A percentile compares a stretch with the other conserved stretches of the same genome.
phyloP scores from a whole-genome alignment of 2,329 filamentous ascomycete species.

The Colletotrichum sp. region DNA sequence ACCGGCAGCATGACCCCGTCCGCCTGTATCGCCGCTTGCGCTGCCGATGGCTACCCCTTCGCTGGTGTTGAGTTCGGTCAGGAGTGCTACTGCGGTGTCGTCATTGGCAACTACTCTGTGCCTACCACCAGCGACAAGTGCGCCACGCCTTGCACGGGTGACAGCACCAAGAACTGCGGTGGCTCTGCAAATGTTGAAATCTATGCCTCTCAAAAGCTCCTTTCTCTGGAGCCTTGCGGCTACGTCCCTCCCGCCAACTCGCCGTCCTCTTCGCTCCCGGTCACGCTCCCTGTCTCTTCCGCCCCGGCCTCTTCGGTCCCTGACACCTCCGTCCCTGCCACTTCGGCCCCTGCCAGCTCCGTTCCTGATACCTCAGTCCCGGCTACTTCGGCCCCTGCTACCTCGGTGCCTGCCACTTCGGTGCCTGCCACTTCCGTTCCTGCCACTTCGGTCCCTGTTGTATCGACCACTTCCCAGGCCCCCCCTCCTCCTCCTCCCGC shows the following conservation, averaged over 20 bases:
- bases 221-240: slow-evolving; percentile 56
- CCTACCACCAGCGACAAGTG: slow-evolving; percentile 46
- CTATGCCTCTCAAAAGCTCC: slow-evolving; percentile 53
- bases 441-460: slow-evolving; percentile 10
- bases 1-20: slow-evolving; percentile 43
- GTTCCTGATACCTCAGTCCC: not conserved
- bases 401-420: not conserved
- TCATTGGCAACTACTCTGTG: slow-evolving; percentile 53
- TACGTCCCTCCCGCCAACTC: slow-evolving; percentile 30
- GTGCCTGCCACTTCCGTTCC: slow-evolving; percentile 9
- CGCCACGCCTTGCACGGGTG: slow-evolving; percentile 56
- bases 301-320: not conserved
- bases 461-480: slow-evolving; percentile 14
- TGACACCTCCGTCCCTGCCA: not conserved
- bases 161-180: slow-evolving; percentile 47
- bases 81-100: slow-evolving; percentile 54
- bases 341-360: not conserved
- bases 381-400: not conserved
- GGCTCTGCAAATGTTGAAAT: slow-evolving; percentile 46
- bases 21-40: slow-evolving; percentile 47
- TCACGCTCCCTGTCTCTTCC: slow-evolving; percentile 21
- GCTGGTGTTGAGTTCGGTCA: slow-evolving; percentile 52
- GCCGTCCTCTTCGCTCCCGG: slow-evolving; percentile 20
- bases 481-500: slow-evolving; percentile 23
- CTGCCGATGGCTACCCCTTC: slow-evolving; percentile 48